Evolutionary conservation across 2,329 filamentous ascomycete species (phyloP), one percentile per base, ranked within the genome.

Genomic region (Fusarium cicatricum): DNA sequence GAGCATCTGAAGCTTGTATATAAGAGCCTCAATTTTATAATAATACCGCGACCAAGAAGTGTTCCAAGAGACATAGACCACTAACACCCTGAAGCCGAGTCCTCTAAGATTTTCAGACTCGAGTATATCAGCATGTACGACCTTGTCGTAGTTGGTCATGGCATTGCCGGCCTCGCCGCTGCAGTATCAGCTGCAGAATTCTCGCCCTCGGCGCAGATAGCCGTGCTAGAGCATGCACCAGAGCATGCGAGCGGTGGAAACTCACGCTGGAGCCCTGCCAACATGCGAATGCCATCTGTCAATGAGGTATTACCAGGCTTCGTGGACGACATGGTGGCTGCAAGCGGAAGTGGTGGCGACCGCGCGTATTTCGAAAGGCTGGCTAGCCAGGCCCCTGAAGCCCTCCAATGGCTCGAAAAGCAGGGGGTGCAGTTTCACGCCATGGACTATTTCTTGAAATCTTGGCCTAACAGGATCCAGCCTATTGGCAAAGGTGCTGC

Each of bases 41-140:
- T 48, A 48, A 52, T 48, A 41, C 50, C 29, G 50, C 50, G 29
- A 52, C 50, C 21, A 52, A 52, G 43, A 52, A 52, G 50, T 41
- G 34, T 52, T 52, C 43, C 36, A 48, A 52, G 36, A 52, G 50
- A 52, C 21, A 52, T 52, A 48, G 43, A 48, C 43, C 29, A 48
- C 36, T 14, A 48, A 48, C 43, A 48, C 16, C 50, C 37, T 53
- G 36, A 53, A 53, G 50, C 44, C 37, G 9, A 53, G 21, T 51
- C 37, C 45, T 54, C 23, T 53, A 51, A 53, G 50, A 32, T 53
- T 54, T 51, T 54, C 45, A 51, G 51, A 54, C 51, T 51, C 15
- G 17, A 51, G 51, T 54, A 51, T 54, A 51, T 42, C 45, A 54
- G 45, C 32, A 54, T 54, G 45, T 54, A 54, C 45, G 51, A 54